Conservation (phyloP, 345 rosid species). For the Capsella bursapastoris region DNA sequence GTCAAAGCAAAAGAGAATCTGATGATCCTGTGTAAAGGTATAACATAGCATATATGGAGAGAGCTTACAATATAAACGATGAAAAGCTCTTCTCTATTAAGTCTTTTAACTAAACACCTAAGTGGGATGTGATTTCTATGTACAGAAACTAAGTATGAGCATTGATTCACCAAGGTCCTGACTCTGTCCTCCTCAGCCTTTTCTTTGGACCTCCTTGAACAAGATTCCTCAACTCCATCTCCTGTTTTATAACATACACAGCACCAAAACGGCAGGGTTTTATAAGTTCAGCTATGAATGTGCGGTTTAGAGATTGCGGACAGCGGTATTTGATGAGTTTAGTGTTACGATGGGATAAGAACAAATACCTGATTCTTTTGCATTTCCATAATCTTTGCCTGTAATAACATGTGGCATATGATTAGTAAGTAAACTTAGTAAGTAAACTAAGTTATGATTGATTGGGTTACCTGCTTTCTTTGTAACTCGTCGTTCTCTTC, state of each 20-base stretch:
- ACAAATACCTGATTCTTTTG: constrained; percentile 79
- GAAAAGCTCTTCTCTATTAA: constrained; percentile 11
- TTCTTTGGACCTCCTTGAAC: constrained; percentile 60
- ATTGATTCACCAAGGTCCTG: constrained; percentile 80
- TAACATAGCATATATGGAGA: neutral
- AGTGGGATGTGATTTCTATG: constrained; percentile 20
- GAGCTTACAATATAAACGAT: constrained; percentile 40
- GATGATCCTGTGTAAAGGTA: constrained; percentile 18
- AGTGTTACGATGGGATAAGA: constrained; percentile 2
- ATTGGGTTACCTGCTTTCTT: constrained; percentile 68
- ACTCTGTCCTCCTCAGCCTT: constrained; percentile 76
- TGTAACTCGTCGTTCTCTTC: constrained; percentile 76
- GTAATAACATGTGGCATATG: constrained; percentile 39
- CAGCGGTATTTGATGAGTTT: neutral
- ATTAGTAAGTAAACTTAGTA: neutral
- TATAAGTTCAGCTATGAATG: constrained; percentile 9
- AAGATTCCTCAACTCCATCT: constrained; percentile 60
- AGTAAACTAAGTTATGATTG: no score
- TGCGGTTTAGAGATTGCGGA: neutral
- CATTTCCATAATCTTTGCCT: constrained; percentile 73
- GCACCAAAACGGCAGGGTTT: neutral
- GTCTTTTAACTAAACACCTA: constrained; percentile 37
- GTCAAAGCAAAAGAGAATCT: constrained; percentile 13
- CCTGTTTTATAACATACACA: constrained; percentile 49
- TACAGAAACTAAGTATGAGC: constrained; percentile 36